Base-by-base conservation (phyloP, 2,329 filamentous ascomycete genomes). In the Ramichloridium luteum region DNA sequence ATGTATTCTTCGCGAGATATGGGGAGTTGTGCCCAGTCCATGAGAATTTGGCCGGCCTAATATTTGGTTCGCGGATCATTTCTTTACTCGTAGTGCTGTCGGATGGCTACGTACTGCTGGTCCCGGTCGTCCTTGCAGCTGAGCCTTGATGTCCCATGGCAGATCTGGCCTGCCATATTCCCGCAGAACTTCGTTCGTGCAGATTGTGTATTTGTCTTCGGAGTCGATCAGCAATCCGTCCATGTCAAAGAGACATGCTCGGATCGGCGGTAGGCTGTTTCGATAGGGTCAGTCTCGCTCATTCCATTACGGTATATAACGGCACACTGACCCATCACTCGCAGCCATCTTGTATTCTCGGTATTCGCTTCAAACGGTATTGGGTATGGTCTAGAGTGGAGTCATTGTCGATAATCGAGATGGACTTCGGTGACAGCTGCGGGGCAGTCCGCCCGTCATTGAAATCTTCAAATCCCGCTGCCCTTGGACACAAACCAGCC, bases 191-290 rank as follows among this genome's bases (percentile, higher is more conserved):
- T 74, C 65, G 60, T 98, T 94, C 39, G 85, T 80, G 58, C 81
- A 80, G 15, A 72, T 55, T 0, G 84, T 90, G 65, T 96, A 96
- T 36, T 74, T 64, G 52, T 96, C 90, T 64, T 96, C 90, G 18
- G 82, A 85, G 59, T 96, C 77, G 53, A 98, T 80, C 13, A 98
- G 73, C 20, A 98, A 77, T 38, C 90, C 90, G 59, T 98, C 90
- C 86, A 96, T 94, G 65, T 98, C 90, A 57, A 98, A 96, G 43
- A 98, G 77, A 59, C 86, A 94, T 46, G 88, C 90, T 46, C 85
- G 73, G 37, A 96, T 69, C 28, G 79, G 75, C 13, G 82, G 80
- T 57, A 85, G 77, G 31, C 31, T 40, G 27, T 8, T 23, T 23
- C 8, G 8, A 23, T 23, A 8, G 8, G 6, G 25, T 27, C 13